Base-by-base conservation (phyloP, 805 yeast genomes). In the Teunomyces kruisii region DNA sequence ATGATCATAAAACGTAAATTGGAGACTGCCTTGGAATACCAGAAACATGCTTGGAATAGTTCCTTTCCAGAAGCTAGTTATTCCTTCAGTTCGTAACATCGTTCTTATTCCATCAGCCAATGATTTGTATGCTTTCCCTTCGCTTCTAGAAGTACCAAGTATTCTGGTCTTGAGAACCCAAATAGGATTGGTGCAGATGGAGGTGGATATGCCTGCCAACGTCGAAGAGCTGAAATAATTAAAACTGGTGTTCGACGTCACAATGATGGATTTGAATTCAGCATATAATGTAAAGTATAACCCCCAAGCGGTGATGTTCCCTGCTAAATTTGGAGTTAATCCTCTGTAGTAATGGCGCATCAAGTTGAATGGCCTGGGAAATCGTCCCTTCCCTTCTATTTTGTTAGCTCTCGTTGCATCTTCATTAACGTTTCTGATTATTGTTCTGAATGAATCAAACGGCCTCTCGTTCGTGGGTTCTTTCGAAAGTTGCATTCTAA, bases 161-260 rank as follows among this genome's bases (percentile, higher is more conserved):
- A 92, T 84, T 49, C 98, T 74, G 0, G 99, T 94, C 64, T 94
- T 94, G 14, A 94, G 62, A 1, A 94, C 96, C 99, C 99, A 92
- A 9, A 92, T 78, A 1, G 99, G 99, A 59, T 90, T 94, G 1
- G 99, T 91, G 12, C 87, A 33, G 0, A 88, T 44, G 1, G 95
- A 78, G 0, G 97, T 88, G 4, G 82, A 56, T 32, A 82, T 57
- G 0, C 99, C 99, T 0, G 97, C 90, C 13, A 66, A 32, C 2
- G 70, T 46, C 2, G 72, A 67, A 6, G 72, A 63, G 4, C 64
- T 57, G 42, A 71, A 69, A 47, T 62, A 72, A 38, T 60, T 62
- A 4, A 61, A 41, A 3, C 64, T 55, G 3, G 58, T 53, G 32
- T 51, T 54, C 15, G 48, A 43, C 4, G 48, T 45, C 7, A 45